Evolutionary conservation across 1,284 basidiomycete species (phyloP).

Genomic region (Malassezia arunalokei): DNA sequence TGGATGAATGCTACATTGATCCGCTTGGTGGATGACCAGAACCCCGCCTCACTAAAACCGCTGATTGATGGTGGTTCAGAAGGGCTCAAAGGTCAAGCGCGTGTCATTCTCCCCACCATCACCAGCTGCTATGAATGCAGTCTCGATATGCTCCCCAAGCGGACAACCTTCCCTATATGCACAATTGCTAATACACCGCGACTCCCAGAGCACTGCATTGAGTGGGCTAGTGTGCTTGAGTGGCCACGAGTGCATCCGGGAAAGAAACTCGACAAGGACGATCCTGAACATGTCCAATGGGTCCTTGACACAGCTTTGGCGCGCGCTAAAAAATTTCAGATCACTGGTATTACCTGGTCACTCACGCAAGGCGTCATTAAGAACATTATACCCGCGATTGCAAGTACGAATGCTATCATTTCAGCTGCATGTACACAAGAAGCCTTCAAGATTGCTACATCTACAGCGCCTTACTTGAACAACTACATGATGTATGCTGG

Average conservation of each 20-base stretch:
- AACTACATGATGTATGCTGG: conserved; percentile 89
- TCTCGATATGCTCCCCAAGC: conserved; percentile 94
- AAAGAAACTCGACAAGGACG: conserved; percentile 53
- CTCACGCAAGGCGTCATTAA: conserved; percentile 97
- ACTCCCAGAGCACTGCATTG: conserved; percentile 95
- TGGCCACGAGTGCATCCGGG: conserved; percentile 66
- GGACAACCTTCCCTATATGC: conserved; percentile 92
- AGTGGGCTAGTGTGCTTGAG: conserved; percentile 98
- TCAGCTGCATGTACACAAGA: conserved; percentile 90
- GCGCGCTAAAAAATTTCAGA: conserved; percentile 79
- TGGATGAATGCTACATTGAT: conserved; percentile 99
- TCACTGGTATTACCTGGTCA: conserved; percentile 94
- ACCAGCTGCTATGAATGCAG: conserved; percentile 97
- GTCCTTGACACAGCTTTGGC: conserved; percentile 61
- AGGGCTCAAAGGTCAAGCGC: conserved; percentile 98
- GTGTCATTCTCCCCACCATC: conserved; percentile 88
- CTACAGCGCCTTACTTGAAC: conserved; percentile 80
- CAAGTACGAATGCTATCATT: conserved; percentile 43
- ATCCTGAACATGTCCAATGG: conserved; percentile 94
- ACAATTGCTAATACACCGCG: conserved; percentile 98
- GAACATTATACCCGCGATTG: conserved; percentile 85
- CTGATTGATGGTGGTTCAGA: conserved; percentile 98
- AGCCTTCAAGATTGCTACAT: conserved; percentile 96
- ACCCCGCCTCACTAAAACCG: conserved; percentile 88
- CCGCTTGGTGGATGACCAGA: conserved; percentile 67